A percentile compares a stretch with the other conserved stretches of the same genome.
Evolutionary conservation across 331 rosid species (phyloP).

Genomic region (Stylosanthes scabra): DNA sequence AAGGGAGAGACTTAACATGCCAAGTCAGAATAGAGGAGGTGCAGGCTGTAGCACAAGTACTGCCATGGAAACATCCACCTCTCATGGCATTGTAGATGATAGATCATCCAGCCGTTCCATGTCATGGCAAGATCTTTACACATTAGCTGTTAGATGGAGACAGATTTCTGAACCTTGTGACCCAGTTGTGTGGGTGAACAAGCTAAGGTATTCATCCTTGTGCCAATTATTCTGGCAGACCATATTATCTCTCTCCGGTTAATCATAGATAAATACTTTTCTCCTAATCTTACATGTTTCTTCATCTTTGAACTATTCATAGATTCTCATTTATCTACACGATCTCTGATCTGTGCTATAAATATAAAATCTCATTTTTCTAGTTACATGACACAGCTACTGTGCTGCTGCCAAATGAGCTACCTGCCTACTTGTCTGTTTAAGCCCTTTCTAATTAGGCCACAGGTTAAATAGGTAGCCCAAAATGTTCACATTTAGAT

Average conservation of each 20-base stretch:
- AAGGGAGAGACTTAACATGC: slow-evolving; percentile 71
- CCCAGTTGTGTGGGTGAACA: slow-evolving; percentile 97
- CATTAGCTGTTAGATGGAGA: slow-evolving; percentile 93
- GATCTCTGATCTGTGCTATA: slow-evolving; percentile 19
- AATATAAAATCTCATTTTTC: slow-evolving; percentile 11
- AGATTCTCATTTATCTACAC: slow-evolving; percentile 21
- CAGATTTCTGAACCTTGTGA: slow-evolving; percentile 98
- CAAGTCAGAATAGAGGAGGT: slow-evolving; percentile 96
- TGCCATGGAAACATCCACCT: slow-evolving; percentile 61
- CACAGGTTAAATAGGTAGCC: background rate
- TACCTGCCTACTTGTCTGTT: background rate
- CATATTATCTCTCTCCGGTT: slow-evolving; percentile 16
- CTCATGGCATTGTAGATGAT: slow-evolving; percentile 61
- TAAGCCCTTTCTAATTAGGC: background rate
- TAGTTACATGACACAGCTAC: slow-evolving; percentile 8
- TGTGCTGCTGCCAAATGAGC: background rate
- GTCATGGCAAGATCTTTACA: slow-evolving; percentile 86
- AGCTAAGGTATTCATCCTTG: slow-evolving; percentile 68
- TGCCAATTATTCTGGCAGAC: slow-evolving; percentile 24
- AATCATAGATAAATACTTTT: background rate
- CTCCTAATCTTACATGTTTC: background rate
- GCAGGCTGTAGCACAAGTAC: slow-evolving; percentile 94
- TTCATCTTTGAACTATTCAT: slow-evolving; percentile 12
- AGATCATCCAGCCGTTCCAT: slow-evolving; percentile 68
- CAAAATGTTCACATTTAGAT: background rate